Percentiles rank a stretch among this genome's conserved stretches.
Conservation (phyloP, 768 basidiomycete genomes). For the Rhodotorula taiwanensis region DNA sequence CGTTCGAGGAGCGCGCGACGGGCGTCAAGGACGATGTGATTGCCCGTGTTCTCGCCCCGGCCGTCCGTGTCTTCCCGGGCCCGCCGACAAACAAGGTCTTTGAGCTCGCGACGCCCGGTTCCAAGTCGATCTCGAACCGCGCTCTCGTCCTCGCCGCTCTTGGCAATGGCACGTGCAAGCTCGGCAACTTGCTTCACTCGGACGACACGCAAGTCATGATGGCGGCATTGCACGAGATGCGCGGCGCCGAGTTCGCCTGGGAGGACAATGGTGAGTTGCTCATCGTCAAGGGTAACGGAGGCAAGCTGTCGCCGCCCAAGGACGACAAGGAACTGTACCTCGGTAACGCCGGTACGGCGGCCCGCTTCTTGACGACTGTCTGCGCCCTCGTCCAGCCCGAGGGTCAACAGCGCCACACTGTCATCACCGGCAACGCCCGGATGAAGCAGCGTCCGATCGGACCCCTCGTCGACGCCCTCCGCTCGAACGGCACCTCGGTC, state of each 20-base stretch:
- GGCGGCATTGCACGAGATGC: conserved; percentile 78
- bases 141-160: conserved; percentile 89
- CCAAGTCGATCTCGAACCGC: conserved; percentile 92
- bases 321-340: conserved; percentile 86
- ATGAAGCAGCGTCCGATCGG: conserved; percentile 99
- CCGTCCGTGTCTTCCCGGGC: conserved; percentile 61
- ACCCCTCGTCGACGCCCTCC: conserved; percentile 82
- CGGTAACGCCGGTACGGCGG: conserved; percentile 94
- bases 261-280: conserved; percentile 94
- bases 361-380: conserved; percentile 92
- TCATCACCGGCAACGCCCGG: conserved; percentile 92
- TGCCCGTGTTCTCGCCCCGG: conserved; percentile 69
- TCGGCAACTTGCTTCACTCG: conserved; percentile 87
- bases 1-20: conserved; percentile 84
- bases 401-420: conserved; percentile 53
- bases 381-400: conserved; percentile 71
- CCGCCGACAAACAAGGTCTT: conserved; percentile 51
- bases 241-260: conserved; percentile 89
- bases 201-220: conserved; percentile 99
- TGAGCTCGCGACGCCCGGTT: conserved; percentile 86
- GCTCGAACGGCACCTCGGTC: conserved; percentile 70
- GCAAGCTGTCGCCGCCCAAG: conserved; percentile 63
- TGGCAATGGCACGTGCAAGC: conserved; percentile 73
- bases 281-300: conserved; percentile 79
- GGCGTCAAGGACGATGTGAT: conserved; percentile 75